A percentile compares a stretch with the other conserved stretches of the same genome.
Conservation (phyloP, 768 basidiomycete genomes). For the Tulasnella sp. region DNA sequence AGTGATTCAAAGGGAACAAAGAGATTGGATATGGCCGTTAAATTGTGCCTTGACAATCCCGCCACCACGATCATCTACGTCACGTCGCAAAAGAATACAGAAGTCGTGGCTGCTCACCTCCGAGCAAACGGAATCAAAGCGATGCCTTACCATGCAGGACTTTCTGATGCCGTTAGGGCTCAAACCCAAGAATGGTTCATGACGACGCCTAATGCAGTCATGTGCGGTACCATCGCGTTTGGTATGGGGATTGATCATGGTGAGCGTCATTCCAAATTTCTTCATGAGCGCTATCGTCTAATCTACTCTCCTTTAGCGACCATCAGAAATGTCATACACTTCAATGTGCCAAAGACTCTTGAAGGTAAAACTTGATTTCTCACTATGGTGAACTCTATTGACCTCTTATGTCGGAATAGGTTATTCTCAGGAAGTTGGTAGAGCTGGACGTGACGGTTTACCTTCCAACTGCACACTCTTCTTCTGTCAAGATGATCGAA, state of each 20-base stretch:
- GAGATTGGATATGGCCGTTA: constrained; percentile 28
- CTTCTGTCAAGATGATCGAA: constrained; percentile 32
- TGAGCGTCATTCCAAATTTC: constrained; percentile 11
- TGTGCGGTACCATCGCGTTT: constrained; percentile 35
- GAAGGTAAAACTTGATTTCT: constrained; percentile 26
- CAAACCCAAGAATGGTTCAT: constrained; percentile 31
- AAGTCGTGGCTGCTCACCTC: constrained; percentile 28
- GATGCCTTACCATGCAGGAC: constrained; percentile 33
- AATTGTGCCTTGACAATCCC: constrained; percentile 27
- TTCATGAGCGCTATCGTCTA: neutral
- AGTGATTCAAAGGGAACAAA: constrained; percentile 23
- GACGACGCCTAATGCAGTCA: constrained; percentile 28
- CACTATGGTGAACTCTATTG: neutral
- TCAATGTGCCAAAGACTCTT: constrained; percentile 35
- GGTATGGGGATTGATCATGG: constrained; percentile 37
- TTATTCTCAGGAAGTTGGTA: constrained; percentile 34
- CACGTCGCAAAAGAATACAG: constrained; percentile 32
- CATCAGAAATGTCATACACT: constrained; percentile 29
- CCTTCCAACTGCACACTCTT: constrained; percentile 36
- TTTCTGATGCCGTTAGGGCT: constrained; percentile 28
- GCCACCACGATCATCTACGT: constrained; percentile 38
- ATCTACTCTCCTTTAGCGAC: neutral
- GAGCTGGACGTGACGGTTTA: constrained; percentile 34
- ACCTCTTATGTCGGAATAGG: neutral
- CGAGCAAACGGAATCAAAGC: constrained; percentile 23